A percentile compares a stretch with the other conserved stretches of the same genome.
phyloP scores from a whole-genome alignment of 805 yeast genomes.

The Helenozyma rhizophorensis region DNA sequence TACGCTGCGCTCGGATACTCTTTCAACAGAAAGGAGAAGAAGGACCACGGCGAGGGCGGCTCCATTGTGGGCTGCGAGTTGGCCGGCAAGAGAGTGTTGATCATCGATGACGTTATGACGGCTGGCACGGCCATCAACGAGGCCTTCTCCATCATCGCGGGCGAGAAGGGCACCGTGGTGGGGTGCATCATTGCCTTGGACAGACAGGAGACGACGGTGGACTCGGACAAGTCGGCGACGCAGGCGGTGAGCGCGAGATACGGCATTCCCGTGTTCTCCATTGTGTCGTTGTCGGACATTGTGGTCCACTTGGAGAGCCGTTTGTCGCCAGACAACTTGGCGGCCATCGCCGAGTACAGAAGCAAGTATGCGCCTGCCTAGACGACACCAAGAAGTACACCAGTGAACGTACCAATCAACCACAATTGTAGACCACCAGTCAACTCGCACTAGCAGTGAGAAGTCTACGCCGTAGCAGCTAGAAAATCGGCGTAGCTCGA shows the following conservation, averaged over 20 bases:
- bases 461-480: too few relatives aligned
- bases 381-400: too few relatives aligned
- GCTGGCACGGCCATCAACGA: conserved; percentile 98
- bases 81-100: conserved; percentile 66
- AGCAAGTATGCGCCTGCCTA: conserved; percentile 40
- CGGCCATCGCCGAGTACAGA: conserved; percentile 56
- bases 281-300: conserved; percentile 74
- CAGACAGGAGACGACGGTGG: conserved; percentile 85
- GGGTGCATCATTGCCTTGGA: conserved; percentile 91
- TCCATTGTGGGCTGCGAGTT: conserved; percentile 81
- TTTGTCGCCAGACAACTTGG: conserved; percentile 55
- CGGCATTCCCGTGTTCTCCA: conserved; percentile 78
- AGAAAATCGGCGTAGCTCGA: too few relatives aligned
- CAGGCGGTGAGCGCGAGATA: conserved; percentile 68
- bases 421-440: too few relatives aligned
- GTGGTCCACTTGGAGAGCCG: conserved; percentile 55
- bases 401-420: too few relatives aligned
- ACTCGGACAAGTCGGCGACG: conserved; percentile 70
- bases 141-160: conserved; percentile 74
- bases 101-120: conserved; percentile 96
- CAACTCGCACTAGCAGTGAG: too few relatives aligned
- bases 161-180: conserved; percentile 67
- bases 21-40: conserved; percentile 95
- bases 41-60: conserved; percentile 99
- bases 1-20: conserved; percentile 75